phyloP scores from a whole-genome alignment of 257 asterid species.

The Solanum neorickii region DNA sequence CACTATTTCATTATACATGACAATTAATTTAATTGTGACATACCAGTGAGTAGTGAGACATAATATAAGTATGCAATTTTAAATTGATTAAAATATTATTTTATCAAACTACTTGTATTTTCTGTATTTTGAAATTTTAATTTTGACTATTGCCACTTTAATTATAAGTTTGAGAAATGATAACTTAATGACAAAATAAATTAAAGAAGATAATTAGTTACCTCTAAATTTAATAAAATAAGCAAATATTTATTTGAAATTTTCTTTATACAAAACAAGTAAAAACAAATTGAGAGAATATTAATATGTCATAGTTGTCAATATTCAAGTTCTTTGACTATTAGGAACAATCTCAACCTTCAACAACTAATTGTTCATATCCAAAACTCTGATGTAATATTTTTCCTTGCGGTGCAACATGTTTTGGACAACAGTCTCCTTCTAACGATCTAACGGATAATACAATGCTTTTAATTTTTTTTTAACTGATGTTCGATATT shows the following conservation, averaged over 20 bases:
- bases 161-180: background rate
- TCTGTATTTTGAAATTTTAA: too few relatives aligned
- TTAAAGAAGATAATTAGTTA: background rate
- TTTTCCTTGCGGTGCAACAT: background rate
- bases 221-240: background rate
- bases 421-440: background rate
- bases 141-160: too few relatives aligned
- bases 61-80: background rate
- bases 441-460: background rate
- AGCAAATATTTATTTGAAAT: too few relatives aligned
- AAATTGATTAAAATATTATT: too few relatives aligned
- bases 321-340: background rate
- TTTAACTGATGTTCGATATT: background rate
- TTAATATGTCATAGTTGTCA: background rate
- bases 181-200: background rate
- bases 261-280: too few relatives aligned
- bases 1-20: background rate
- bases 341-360: background rate
- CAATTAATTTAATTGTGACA: background rate
- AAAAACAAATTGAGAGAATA: too few relatives aligned
- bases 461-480: background rate
- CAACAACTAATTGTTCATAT: background rate
- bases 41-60: background rate
- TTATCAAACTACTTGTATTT: too few relatives aligned
- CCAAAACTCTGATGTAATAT: background rate